phyloP scores from a whole-genome alignment of 2,329 filamentous ascomycete species.

The Aspergillus sergii region DNA sequence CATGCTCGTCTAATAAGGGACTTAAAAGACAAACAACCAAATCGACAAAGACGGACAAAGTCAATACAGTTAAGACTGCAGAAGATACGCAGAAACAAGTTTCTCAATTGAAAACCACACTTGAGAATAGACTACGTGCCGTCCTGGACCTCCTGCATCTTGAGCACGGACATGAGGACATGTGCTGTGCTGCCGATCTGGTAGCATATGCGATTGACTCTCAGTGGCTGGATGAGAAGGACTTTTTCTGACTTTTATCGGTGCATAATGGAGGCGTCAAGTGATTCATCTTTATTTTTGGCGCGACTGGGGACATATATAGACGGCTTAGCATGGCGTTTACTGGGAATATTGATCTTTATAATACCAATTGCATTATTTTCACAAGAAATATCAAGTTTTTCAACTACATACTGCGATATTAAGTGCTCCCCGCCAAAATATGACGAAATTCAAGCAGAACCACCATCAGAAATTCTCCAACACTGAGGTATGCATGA shows the following conservation, averaged over 20 bases:
- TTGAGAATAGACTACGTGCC: conserved; percentile 35
- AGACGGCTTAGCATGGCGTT: conserved; percentile 4
- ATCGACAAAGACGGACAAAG: conserved; percentile 9
- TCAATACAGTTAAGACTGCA: conserved; percentile 9
- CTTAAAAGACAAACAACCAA: conserved; percentile 13
- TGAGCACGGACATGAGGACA: conserved; percentile 41
- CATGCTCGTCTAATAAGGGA: conserved; percentile 36
- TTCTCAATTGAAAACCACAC: conserved; percentile 29
- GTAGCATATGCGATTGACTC: conserved; percentile 48
- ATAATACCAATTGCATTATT: neutral
- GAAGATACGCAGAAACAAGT: conserved; percentile 22
- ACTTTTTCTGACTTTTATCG: conserved; percentile 35
- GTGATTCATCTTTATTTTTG: neutral
- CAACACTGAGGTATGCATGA: neutral
- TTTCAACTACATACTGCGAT: no score
- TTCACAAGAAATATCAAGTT: neutral
- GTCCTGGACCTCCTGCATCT: conserved; percentile 42
- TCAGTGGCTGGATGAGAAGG: conserved; percentile 41
- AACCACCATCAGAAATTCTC: neutral
- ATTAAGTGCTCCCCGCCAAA: no score
- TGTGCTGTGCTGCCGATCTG: conserved; percentile 47
- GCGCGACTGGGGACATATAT: neutral
- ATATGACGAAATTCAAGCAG: no score
- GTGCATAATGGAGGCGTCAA: neutral
- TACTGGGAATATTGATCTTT: neutral